Base-by-base conservation (phyloP, 2,329 filamentous ascomycete genomes). In the Cladophialophora immunda region DNA sequence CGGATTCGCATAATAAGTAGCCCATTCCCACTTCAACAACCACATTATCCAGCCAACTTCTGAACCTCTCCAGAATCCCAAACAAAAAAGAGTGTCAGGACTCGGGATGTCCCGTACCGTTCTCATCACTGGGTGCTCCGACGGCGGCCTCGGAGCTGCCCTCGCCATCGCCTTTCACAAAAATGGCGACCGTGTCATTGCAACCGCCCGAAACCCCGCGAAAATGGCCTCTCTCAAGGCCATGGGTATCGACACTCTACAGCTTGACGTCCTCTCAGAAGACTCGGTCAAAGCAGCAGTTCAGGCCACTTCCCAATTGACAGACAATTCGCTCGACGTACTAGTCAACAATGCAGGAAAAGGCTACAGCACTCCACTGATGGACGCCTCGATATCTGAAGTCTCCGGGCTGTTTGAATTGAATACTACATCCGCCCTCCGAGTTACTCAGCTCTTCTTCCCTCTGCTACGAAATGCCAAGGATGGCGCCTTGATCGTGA, bases 311-410 rank as follows among this genome's bases (percentile, higher is more conserved):
- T 38, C 45, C 19, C 17, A 53, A 25, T n/a, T 58, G 25, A 68
- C 67, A 2, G 56, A 61, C 19, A 45, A 36, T 76, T 70, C 74
- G 19, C 72, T 84, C 58, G 80, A 83, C 73, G 74, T 82, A 11
- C 70, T 84, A 54, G 75, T 84, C 54, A 83, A 84, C 68, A 83
- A 83, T 74, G 81, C 81, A 6, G 82, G 82, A 15, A 78, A 75
- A 13, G 60, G 50, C 47, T 61, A 64, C 25, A 55, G 68, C 7
- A 74, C 73, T 65, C 74, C 76, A 17, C 61, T 77, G 1, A 59
- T 74, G 11, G 77, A 79, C 62, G 50, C 67, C 17, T 64, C 71
- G 30, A 61, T 78, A 27, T 65, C 69, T 0, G 66, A 76, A 7
- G 76, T 76, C 9, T 78, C 75, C 52, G 64, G 63, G 11, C 32